Percentiles rank a stretch among this genome's conserved stretches.
Evolutionary conservation across 2,329 filamentous ascomycete species (phyloP).

Genomic region (Claviceps sorghi): DNA sequence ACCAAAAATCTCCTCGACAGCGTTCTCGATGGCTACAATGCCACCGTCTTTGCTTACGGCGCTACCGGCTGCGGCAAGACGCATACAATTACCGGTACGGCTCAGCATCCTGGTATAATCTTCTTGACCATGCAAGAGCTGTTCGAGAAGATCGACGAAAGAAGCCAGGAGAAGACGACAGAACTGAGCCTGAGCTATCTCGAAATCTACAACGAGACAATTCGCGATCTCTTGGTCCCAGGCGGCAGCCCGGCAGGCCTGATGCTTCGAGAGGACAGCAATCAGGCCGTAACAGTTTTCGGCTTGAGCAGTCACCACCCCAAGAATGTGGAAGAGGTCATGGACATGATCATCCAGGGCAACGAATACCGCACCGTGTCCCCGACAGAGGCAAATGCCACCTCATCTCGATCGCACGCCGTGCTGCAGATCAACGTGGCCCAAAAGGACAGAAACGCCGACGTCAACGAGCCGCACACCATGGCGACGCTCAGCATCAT

Average conservation of each 20-base stretch:
- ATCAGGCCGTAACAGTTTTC: conserved; percentile 80
- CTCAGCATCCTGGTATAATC: conserved; percentile 90
- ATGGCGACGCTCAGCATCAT: conserved; percentile 98
- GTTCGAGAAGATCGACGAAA: conserved; percentile 87
- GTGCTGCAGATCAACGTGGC: conserved; percentile 95
- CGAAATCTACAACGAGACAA: conserved; percentile 98
- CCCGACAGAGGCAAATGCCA: conserved; percentile 91
- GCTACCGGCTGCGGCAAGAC: conserved; percentile 98
- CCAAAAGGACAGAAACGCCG: conserved; percentile 84
- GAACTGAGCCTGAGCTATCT: conserved; percentile 89
- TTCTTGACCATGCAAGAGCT: conserved; percentile 98
- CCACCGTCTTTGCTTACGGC: conserved; percentile 95
- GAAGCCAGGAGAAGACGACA: conserved; percentile 71
- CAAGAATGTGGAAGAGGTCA: conserved; percentile 84
- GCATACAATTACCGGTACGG: conserved; percentile 87
- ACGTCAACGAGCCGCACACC: conserved; percentile 85
- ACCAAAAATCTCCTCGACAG: conserved; percentile 83
- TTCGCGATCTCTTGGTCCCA: conserved; percentile 83
- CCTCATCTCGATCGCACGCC: conserved; percentile 90
- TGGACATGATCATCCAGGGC: conserved; percentile 96
- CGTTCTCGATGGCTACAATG: conserved; percentile 94
- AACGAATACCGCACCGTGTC: conserved; percentile 94
- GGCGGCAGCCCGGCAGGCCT: conserved; percentile 69
- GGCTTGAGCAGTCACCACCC: conserved; percentile 86
- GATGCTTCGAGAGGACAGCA: conserved; percentile 87